Percentiles rank a stretch among this genome's conserved stretches.
phyloP scores from a whole-genome alignment of 2,329 filamentous ascomycete species.

The Colletotrichum noveboracense region DNA sequence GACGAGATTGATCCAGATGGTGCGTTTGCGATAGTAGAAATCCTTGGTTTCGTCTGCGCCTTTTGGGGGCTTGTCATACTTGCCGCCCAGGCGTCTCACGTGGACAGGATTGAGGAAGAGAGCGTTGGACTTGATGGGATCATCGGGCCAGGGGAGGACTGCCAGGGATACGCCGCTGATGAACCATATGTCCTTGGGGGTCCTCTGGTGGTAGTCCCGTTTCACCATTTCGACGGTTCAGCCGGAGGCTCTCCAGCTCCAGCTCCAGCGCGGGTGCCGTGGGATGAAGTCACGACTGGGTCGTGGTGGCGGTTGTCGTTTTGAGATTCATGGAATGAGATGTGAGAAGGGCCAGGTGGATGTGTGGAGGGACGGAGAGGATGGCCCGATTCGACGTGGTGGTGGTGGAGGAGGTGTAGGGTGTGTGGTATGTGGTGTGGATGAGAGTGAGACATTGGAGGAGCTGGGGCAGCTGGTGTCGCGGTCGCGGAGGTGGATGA shows the following conservation, averaged over 20 bases:
- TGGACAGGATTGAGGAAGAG: background rate
- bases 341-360: background rate
- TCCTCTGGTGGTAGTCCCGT: background rate
- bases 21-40: background rate
- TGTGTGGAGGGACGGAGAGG: background rate
- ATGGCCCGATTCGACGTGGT: background rate
- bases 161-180: background rate
- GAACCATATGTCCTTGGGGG: background rate
- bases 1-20: conserved; percentile 3
- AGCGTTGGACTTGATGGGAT: background rate
- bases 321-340: background rate
- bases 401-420: background rate
- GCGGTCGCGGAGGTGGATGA: background rate
- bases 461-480: background rate
- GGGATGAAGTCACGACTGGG: background rate
- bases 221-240: background rate
- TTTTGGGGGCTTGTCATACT: background rate
- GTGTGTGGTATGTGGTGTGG: background rate
- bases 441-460: background rate
- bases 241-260: background rate
- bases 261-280: background rate
- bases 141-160: background rate
- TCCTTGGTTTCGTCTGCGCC: background rate
- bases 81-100: background rate
- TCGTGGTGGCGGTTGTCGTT: background rate